Evolutionary conservation across 2,329 filamentous ascomycete species (phyloP).

Genomic region (Beauveria sp.): DNA sequence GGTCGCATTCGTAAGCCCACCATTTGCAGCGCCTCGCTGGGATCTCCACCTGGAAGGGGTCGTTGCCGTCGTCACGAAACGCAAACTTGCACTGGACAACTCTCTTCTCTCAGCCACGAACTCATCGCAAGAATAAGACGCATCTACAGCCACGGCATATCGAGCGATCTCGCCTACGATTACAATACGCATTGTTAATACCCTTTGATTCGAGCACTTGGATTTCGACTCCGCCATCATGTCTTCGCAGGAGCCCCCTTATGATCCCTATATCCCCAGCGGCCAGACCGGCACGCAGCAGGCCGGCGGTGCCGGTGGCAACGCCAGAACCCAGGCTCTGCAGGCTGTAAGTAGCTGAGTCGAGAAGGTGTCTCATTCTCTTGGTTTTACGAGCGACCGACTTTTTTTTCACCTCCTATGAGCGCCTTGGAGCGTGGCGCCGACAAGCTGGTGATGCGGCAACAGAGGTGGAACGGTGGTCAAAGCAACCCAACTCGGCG

Average conservation of each 20-base stretch:
- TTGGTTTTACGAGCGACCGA: background rate
- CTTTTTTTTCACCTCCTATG: background rate
- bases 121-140: background rate
- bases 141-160: background rate
- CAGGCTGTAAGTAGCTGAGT: constrained; percentile 66
- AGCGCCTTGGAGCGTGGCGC: background rate
- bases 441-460: background rate
- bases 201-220: background rate
- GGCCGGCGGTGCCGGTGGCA: constrained; percentile 35
- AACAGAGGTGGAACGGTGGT: background rate
- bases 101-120: background rate
- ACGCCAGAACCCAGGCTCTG: constrained; percentile 54
- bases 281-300: constrained; percentile 40
- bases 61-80: background rate
- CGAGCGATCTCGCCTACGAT: background rate
- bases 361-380: background rate
- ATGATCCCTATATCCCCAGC: constrained; percentile 83
- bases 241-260: constrained; percentile 56
- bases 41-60: constrained; percentile 4
- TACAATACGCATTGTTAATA: background rate
- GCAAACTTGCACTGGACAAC: constrained; percentile 6
- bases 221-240: constrained; percentile 27
- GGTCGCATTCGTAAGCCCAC: background rate
- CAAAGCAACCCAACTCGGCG: background rate
- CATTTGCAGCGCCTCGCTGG: constrained; percentile 1